Conservation (phyloP, 225 moss, liverwort and hornwort genomes). For the Thuidium tamariscinum region DNA sequence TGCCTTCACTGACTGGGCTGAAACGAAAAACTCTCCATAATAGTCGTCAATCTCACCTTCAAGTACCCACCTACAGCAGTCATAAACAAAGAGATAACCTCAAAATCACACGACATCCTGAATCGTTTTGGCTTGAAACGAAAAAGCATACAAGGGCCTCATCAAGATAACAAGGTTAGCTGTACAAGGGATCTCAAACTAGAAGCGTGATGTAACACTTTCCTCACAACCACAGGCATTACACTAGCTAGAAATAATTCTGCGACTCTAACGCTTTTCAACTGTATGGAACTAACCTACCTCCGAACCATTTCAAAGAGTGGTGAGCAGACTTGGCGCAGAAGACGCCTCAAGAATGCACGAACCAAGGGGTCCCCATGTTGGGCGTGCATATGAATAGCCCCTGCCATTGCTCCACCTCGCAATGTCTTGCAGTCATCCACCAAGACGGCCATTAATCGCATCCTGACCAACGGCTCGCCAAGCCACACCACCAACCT, state of each 20-base stretch:
- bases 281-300: background rate
- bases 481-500: constrained; percentile 92
- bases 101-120: background rate
- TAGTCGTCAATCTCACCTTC: constrained; percentile 97
- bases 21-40: constrained; percentile 93
- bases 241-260: background rate
- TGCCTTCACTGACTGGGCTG: constrained; percentile 91
- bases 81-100: background rate
- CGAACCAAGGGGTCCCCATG: constrained; percentile 92
- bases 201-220: background rate
- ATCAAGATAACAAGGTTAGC: background rate
- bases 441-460: constrained; percentile 95
- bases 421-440: constrained; percentile 95
- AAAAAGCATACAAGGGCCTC: background rate
- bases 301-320: constrained; percentile 97
- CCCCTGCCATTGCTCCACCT: constrained; percentile 96
- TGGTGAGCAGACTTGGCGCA: constrained; percentile 93
- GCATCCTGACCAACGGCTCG: constrained; percentile 91
- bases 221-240: background rate
- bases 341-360: constrained; percentile 71
- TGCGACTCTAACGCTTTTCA: background rate
- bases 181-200: background rate
- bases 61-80: constrained; percentile 71
- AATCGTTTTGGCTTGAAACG: background rate
- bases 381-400: constrained; percentile 98